Conservation (phyloP, 768 basidiomycete genomes). For the Pisolithus marmoratus region DNA sequence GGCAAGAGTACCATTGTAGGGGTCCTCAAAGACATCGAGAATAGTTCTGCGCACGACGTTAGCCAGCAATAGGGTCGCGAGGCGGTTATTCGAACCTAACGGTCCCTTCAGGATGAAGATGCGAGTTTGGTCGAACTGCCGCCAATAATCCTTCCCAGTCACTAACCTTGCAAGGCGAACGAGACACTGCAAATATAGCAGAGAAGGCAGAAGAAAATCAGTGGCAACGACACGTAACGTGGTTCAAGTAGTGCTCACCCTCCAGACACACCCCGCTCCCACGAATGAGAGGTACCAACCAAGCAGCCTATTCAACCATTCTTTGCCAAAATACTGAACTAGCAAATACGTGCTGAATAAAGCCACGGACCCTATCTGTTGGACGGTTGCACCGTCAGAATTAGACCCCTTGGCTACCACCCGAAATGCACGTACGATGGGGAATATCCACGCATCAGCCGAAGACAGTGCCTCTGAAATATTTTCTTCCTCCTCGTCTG, state of each 20-base stretch:
- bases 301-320: constrained; percentile 79
- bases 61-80: not conserved
- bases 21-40: constrained; percentile 46
- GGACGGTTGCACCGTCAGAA: not conserved
- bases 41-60: constrained; percentile 24
- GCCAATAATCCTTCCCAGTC: constrained; percentile 53
- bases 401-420: not conserved
- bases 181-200: constrained; percentile 34
- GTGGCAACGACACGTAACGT: not conserved
- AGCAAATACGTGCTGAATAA: constrained; percentile 65
- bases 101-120: constrained; percentile 42
- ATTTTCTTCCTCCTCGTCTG: constrained; percentile 51
- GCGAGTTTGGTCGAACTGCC: constrained; percentile 43
- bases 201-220: not conserved
- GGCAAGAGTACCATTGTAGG: constrained; percentile 54
- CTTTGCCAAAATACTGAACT: constrained; percentile 70
- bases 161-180: constrained; percentile 45
- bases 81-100: constrained; percentile 31
- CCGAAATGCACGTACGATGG: constrained; percentile 47
- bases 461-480: constrained; percentile 56
- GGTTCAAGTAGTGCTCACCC: constrained; percentile 35
- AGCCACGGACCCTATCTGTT: constrained; percentile 63
- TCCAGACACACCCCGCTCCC: constrained; percentile 65
- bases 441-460: constrained; percentile 69
- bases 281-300: constrained; percentile 69